Conservation (phyloP, 2,329 filamentous ascomycete genomes). For the Dothideomycetidae sp. region DNA sequence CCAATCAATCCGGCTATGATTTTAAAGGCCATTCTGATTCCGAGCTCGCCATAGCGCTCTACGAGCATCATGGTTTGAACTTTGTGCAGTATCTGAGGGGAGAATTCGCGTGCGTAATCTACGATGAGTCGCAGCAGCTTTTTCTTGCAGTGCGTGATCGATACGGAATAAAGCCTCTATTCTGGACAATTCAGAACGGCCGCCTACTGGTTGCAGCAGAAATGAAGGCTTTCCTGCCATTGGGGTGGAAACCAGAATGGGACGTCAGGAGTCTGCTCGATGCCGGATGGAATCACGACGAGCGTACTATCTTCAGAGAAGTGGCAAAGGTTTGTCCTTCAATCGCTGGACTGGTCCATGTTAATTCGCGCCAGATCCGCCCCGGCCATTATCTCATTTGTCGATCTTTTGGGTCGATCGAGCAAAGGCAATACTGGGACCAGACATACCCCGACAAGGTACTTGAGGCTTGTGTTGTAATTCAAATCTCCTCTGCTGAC, state of each 20-base stretch:
- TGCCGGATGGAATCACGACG: constrained; percentile 31
- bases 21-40: constrained; percentile 37
- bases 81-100: constrained; percentile 37
- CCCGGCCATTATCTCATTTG: constrained; percentile 34
- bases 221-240: constrained; percentile 38
- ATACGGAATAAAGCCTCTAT: constrained; percentile 44
- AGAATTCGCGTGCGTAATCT: constrained; percentile 41
- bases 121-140: constrained; percentile 30
- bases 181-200: constrained; percentile 31
- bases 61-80: constrained; percentile 34
- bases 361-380: constrained; percentile 22
- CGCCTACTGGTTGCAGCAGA: constrained; percentile 38
- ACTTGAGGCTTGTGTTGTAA: not conserved
- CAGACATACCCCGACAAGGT: constrained; percentile 39
- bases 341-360: not conserved
- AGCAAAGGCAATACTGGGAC: constrained; percentile 39
- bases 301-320: constrained; percentile 36
- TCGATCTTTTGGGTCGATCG: constrained; percentile 24
- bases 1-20: constrained; percentile 24
- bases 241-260: constrained; percentile 41
- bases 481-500: constrained; percentile 8
- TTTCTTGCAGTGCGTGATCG: constrained; percentile 40
- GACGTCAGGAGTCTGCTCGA: constrained; percentile 34
- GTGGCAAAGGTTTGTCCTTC: constrained; percentile 27
- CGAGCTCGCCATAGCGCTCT: constrained; percentile 40